Base-by-base conservation (phyloP, 495 filamentous ascomycete species). In the Aspergillus sparsus region DNA sequence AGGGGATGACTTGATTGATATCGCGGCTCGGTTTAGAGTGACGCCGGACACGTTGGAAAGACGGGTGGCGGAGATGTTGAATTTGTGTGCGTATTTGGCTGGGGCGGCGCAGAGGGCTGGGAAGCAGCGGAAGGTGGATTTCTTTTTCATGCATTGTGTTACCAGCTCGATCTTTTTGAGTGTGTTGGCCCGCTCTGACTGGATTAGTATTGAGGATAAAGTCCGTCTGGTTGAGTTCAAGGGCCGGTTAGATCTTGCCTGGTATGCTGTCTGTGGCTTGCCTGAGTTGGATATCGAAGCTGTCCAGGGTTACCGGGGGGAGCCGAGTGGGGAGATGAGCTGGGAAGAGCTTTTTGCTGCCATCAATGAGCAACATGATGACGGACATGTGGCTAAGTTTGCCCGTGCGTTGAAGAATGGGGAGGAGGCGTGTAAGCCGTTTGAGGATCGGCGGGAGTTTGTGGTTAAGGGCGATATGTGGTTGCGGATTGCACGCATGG, bases 341-440 rank as follows among this genome's bases (percentile, higher is more conserved):
- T 78, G 75, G 75, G 15, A 34, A 6, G 63, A 60, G 11, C 32
- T 78, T 8, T 78, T 64, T 64, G 21, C 5, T 27, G 34, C 15
- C 2, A 35, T 50, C 3, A 61, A 61, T n/a, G 16, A 57, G 27
- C 33, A 60, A 1, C 70, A 70, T 45, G 75, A 78, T 52, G 75
- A 78, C 57, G 75, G 75, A 2, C 75, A 77, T 62, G 58, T 68
- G 12, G 66, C 65, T 21, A 78, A 78, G 59, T 65, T 75, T 53
- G 55, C 75, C 9, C 67, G 74, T 4, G 69, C 74, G 8, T 36
- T 71, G 52, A 70, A 68, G 61, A 68, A 72, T 57, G 76, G 66
- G 7, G 64, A 76, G 62, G 55, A 72, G 35, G 55, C 61, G 11
- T 60, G 21, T 0, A 47, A 49, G 39, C 33, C 27, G 33, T 72